Conservation (phyloP, 768 basidiomycete genomes). For the Pilatotrama ljubarskyi region DNA sequence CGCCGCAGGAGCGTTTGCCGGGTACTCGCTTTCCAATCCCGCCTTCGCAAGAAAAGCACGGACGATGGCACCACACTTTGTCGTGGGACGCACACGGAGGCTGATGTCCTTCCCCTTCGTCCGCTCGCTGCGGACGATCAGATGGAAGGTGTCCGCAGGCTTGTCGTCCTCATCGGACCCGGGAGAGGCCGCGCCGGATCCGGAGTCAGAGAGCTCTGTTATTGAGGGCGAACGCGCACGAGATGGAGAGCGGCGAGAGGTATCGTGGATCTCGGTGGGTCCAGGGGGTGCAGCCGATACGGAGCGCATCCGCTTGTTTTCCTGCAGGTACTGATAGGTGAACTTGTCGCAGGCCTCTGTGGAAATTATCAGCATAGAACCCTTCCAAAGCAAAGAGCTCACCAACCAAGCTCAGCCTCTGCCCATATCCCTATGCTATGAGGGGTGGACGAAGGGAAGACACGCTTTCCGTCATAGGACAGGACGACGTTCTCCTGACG, state of each 20-base stretch:
- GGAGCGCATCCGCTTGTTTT: conserved; percentile 33
- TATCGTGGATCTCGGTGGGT: neutral
- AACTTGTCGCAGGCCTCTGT: conserved; percentile 65
- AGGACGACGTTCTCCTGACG: conserved; percentile 55
- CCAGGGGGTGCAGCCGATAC: conserved; percentile 25
- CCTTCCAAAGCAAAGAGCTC: conserved; percentile 1
- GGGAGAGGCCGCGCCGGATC: neutral
- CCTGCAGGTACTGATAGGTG: conserved; percentile 64
- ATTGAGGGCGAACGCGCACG: conserved; percentile 17
- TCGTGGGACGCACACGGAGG: conserved; percentile 70
- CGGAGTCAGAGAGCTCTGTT: conserved; percentile 29
- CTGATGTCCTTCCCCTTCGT: conserved; percentile 58
- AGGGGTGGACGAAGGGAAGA: conserved; percentile 73
- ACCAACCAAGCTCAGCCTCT: conserved; percentile 61
- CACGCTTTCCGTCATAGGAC: conserved; percentile 57
- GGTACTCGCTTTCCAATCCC: conserved; percentile 57
- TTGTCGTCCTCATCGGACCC: conserved; percentile 33
- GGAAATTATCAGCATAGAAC: neutral
- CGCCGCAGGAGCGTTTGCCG: conserved; percentile 25
- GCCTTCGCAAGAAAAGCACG: conserved; percentile 73
- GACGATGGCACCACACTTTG: conserved; percentile 75
- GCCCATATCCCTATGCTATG: conserved; percentile 65
- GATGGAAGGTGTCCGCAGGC: conserved; percentile 56
- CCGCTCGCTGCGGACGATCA: conserved; percentile 61
- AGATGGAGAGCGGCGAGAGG: conserved; percentile 10